Percentiles rank a stretch among this genome's conserved stretches.
Evolutionary conservation across 2,329 filamentous ascomycete genomes (phyloP).

Genomic region (Septoria linicola): DNA sequence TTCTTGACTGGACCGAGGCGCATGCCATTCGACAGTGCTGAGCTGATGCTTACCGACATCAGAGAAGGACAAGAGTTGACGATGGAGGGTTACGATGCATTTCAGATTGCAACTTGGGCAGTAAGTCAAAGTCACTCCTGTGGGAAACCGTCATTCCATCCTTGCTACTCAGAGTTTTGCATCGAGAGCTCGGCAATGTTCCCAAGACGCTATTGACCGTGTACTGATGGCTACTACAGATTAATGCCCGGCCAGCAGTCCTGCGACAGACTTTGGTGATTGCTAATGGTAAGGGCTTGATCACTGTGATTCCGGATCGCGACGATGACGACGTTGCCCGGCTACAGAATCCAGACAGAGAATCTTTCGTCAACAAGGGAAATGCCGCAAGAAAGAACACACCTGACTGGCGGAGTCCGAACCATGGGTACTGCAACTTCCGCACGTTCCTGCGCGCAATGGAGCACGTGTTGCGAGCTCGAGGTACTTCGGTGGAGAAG

Average conservation of each 20-base stretch:
- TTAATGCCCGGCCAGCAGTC: no score
- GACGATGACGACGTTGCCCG: neutral
- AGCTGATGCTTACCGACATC: neutral
- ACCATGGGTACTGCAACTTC: neutral
- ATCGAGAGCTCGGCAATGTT: no score
- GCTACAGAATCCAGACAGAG: neutral
- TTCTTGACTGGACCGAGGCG: neutral
- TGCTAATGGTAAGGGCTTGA: neutral
- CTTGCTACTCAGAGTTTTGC: no score
- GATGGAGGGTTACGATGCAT: neutral
- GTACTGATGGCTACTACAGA: no score
- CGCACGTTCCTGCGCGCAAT: neutral
- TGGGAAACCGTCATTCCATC: no score
- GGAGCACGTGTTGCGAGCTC: neutral
- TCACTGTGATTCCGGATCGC: neutral
- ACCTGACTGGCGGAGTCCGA: neutral
- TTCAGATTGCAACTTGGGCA: no score
- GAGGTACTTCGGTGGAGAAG: no score
- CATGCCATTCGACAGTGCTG: neutral
- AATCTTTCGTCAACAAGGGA: neutral
- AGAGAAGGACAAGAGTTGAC: neutral
- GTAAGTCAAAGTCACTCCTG: no score
- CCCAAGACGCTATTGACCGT: no score
- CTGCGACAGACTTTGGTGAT: neutral
- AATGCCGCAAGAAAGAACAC: neutral